These are phyloP conservation scores for maize (Zea mays) DNA, from an alignment of 176 grass and related monocot genomes.

Conservation along the genomic window Zm-B73-REFERENCE-NAM-5.0 NC_050104.1:98042001-98042500, in stretches of 20 bases:
- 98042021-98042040: background rate
- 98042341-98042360: background rate
- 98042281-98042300: background rate
- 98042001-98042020: background rate
- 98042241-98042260: background rate
- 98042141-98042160: no score
- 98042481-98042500: no score
- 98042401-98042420: background rate
- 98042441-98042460: no score
- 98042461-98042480: no score
- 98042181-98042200: background rate
- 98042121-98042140: no score
- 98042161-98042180: no score
- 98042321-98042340: slow-evolving; percentile 13
- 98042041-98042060: background rate
- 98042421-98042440: background rate
- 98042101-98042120: no score
- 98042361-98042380: slow-evolving; percentile 36
- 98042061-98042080: background rate
- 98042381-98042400: background rate
- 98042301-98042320: background rate
- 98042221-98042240: background rate
- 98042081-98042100: background rate
- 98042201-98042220: background rate
- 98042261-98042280: background rate